Base-by-base conservation (phyloP, 257 asterid species). In the Solanum okadae region DNA sequence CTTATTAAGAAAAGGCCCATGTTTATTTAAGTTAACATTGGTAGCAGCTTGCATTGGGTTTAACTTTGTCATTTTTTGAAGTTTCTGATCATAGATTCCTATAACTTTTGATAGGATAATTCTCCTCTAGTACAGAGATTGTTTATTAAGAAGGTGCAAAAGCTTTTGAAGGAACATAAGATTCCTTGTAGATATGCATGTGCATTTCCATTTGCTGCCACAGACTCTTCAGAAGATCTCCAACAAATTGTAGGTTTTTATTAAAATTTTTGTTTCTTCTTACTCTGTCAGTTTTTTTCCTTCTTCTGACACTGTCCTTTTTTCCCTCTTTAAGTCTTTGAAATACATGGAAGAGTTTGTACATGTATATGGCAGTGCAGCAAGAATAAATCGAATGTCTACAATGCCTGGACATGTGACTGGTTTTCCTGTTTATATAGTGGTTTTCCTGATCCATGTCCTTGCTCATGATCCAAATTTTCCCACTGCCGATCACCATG, bases 171-270 rank as follows among this genome's bases (percentile, higher is more conserved):
- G 86, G 93, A 86, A 88, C 95, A 90, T 29, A 88, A 90, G 29
- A 44, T 94, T 67, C 98, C 99, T 91, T 85, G 90, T 90, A 94
- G 99, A 93, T 96, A 96, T 93, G 96, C 98, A 76, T 96, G 99
- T 85, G 96, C 95, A 88, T 95, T 96, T 75, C 91, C 95, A 78
- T 88, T 94, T 91, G 93, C 91, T 88, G 93, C 95, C 84, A 81
- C 91, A 44, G 94, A 93, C 89, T 87, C 94, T 52, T 88, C 90
- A 23, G 91, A 89, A 72, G 96, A 93, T 91, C 90, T 94, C 91
- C 92, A 90, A 70, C 91, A 88, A 87, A 93, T 91, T 89, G 99
- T 96, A 90, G 83, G 73, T 72, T 84, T 38, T 23, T 34, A 70
- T 42, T 35, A 40, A 23, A 70, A 59, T 49, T 79, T 33, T 82